A percentile compares a stretch with the other conserved stretches of the same genome.
Conservation (phyloP, 2,329 filamentous ascomycete species). For the Colletotrichum simmondsii region DNA sequence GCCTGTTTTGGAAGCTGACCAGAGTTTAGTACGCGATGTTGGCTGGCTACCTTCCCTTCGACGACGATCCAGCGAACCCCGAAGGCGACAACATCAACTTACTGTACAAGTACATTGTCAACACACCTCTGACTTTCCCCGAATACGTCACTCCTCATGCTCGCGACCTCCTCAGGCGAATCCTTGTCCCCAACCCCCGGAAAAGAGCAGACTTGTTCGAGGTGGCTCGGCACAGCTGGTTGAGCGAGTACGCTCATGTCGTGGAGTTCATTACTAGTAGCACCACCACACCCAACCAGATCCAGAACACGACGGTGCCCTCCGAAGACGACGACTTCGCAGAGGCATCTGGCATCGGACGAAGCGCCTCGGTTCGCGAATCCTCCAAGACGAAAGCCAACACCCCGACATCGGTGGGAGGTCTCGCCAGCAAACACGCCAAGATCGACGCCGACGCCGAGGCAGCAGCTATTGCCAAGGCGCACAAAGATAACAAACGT, state of each 20-base stretch:
- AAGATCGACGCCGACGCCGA: constrained; percentile 77
- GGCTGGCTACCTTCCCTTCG: constrained; percentile 95
- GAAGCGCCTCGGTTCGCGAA: constrained; percentile 93
- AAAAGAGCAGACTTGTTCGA: constrained; percentile 97
- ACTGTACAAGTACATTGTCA: constrained; percentile 98
- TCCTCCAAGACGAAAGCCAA: constrained; percentile 75
- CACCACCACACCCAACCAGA: constrained; percentile 87
- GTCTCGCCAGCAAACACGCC: constrained; percentile 78
- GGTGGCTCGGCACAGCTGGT: constrained; percentile 96
- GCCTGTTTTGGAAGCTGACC: background rate
- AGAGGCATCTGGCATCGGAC: constrained; percentile 59
- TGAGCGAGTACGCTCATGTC: constrained; percentile 96
- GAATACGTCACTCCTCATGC: constrained; percentile 99
- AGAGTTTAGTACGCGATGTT: constrained; percentile 90
- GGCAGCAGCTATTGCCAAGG: constrained; percentile 60
- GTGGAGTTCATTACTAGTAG: constrained; percentile 97
- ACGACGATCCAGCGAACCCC: constrained; percentile 97
- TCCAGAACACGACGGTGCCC: constrained; percentile 80
- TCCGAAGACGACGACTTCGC: constrained; percentile 58
- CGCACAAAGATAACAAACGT: constrained; percentile 88
- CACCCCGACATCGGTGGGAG: constrained; percentile 63
- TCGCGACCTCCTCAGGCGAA: constrained; percentile 89
- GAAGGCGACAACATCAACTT: constrained; percentile 99
- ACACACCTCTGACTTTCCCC: constrained; percentile 94
- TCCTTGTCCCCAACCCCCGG: constrained; percentile 93